Conservation (phyloP, 148 eudicot species). For the Hydrangea macrophylla region DNA sequence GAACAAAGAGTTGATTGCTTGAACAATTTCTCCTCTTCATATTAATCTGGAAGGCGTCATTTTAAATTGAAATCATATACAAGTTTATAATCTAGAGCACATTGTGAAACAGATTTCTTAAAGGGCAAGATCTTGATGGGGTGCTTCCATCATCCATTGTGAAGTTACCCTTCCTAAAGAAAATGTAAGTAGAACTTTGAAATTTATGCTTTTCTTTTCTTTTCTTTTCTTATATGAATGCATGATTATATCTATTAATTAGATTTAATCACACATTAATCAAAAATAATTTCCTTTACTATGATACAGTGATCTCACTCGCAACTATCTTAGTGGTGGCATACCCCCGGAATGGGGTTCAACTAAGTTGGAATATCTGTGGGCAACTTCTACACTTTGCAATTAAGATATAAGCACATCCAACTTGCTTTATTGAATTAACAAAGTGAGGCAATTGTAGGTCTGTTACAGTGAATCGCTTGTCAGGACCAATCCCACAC, state of each 20-base stretch:
- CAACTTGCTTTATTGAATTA: background rate
- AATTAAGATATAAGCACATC: background rate
- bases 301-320: constrained; percentile 39
- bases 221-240: no score
- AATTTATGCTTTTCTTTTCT: no score
- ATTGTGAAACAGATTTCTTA: constrained; percentile 28
- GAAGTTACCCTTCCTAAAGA: constrained; percentile 29
- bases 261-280: background rate
- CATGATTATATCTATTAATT: background rate
- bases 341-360: constrained; percentile 51
- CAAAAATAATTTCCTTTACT: background rate
- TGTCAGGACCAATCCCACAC: constrained; percentile 52
- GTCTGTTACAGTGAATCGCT: constrained; percentile 33
- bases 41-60: background rate
- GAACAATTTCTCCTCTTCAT: background rate
- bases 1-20: no score
- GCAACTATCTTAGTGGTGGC: constrained; percentile 45
- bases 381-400: constrained; percentile 8
- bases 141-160: constrained; percentile 31
- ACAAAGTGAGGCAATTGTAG: constrained; percentile 24
- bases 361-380: constrained; percentile 27
- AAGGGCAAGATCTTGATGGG: constrained; percentile 37
- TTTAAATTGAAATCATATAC: background rate
- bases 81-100: background rate
- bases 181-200: constrained; percentile 16